A percentile compares a stretch with the other conserved stretches of the same genome.
These are phyloP conservation scores for Tylopilus balloui DNA, from an alignment of 768 basidiomycete genomes.

Conservation along the genomic window DNA sequence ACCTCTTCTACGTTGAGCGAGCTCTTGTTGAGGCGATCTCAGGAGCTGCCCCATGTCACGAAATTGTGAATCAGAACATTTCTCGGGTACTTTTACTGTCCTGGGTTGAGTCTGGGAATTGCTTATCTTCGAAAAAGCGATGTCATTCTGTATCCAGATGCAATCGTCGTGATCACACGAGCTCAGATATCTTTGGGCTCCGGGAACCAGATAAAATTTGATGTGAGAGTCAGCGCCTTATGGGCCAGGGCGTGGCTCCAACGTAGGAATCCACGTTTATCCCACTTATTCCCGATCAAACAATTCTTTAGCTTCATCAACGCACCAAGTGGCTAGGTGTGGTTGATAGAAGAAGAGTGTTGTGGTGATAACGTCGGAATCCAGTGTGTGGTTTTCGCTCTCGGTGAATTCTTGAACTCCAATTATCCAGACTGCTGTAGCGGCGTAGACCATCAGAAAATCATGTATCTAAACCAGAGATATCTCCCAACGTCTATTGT, in stretches of 20 bases:
- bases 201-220: conserved; percentile 12
- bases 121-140: too few relatives aligned
- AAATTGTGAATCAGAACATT: too few relatives aligned
- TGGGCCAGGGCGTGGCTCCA: neutral
- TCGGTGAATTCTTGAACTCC: too few relatives aligned
- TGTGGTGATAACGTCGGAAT: too few relatives aligned
- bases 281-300: conserved; percentile 70
- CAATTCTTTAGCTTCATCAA: conserved; percentile 69
- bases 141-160: too few relatives aligned
- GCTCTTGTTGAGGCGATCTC: neutral
- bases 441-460: neutral
- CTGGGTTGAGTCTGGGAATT: too few relatives aligned
- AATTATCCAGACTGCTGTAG: neutral
- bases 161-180: too few relatives aligned
- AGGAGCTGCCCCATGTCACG: neutral
- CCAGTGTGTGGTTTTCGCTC: too few relatives aligned
- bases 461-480: neutral
- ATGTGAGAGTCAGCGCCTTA: neutral
- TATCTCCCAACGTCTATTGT: neutral
- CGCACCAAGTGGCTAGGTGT: conserved; percentile 57
- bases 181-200: too few relatives aligned
- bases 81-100: too few relatives aligned
- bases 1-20: neutral
- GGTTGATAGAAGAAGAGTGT: conserved; percentile 18
- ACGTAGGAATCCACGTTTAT: conserved; percentile 68